phyloP scores from a whole-genome alignment of 805 yeast species.

The Jamesozyma spencerorum region DNA sequence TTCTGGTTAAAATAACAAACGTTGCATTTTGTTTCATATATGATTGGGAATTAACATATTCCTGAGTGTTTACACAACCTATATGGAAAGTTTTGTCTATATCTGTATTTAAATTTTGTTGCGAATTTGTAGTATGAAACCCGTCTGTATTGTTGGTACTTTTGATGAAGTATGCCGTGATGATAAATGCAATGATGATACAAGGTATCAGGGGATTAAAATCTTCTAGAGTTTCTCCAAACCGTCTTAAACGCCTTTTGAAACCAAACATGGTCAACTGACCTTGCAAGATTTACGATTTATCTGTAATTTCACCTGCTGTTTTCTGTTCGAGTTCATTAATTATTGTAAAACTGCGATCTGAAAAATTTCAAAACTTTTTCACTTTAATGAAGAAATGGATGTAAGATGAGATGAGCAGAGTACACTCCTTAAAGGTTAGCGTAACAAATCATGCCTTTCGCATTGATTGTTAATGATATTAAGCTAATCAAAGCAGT shows the following conservation, averaged over 20 bases:
- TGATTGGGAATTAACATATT: constrained; percentile 21
- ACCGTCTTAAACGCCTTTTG: not conserved
- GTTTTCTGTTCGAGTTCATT: no score
- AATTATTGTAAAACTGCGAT: no score
- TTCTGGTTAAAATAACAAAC: constrained; percentile 73
- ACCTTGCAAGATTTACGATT: no score
- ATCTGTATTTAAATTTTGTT: constrained; percentile 12
- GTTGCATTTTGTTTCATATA: constrained; percentile 66
- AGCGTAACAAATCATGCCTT: constrained; percentile 19
- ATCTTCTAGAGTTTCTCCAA: not conserved
- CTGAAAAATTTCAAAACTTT: no score
- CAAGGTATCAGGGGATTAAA: constrained; percentile 3
- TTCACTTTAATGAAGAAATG: no score
- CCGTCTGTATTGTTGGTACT: constrained; percentile 1
- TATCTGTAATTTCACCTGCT: no score
- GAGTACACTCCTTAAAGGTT: no score
- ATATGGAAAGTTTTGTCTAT: constrained; percentile 40
- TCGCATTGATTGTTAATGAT: constrained; percentile 17
- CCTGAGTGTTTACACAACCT: constrained; percentile 47
- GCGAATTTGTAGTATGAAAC: constrained; percentile 7
- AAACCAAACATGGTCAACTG: no score
- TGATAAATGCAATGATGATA: constrained; percentile 3
- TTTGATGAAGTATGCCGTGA: constrained; percentile 5
- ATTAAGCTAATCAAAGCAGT: constrained; percentile 13
- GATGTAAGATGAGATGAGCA: no score